A percentile compares a stretch with the other conserved stretches of the same genome.
These are phyloP conservation scores for Irpex lacteus DNA, from an alignment of 1,284 basidiomycete species.

Conservation along the genomic window DNA sequence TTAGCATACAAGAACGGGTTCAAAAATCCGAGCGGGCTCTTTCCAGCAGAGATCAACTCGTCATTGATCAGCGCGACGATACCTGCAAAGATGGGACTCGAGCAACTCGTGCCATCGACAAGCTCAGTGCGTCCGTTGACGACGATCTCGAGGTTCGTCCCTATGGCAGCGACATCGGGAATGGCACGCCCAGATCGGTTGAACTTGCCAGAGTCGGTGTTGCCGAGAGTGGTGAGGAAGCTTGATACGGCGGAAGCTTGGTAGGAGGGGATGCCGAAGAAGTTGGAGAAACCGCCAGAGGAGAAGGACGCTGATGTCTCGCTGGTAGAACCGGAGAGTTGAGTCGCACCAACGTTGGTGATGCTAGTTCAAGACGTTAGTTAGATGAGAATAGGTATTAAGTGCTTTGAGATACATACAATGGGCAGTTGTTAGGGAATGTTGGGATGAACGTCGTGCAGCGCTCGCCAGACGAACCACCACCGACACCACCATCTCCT, in stretches of 20 bases:
- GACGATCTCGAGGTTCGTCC: slow-evolving; percentile 16
- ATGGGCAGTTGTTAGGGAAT: slow-evolving; percentile 62
- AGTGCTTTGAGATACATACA: slow-evolving; percentile 37
- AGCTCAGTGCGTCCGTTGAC: slow-evolving; percentile 31
- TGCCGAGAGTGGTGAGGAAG: slow-evolving; percentile 29
- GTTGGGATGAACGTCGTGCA: slow-evolving; percentile 56
- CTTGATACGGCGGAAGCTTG: slow-evolving; percentile 34
- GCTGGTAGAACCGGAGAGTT: slow-evolving; percentile 36
- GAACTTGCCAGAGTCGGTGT: slow-evolving; percentile 25
- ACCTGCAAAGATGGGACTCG: slow-evolving; percentile 37
- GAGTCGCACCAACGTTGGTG: slow-evolving; percentile 58
- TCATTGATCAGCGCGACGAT: slow-evolving; percentile 59
- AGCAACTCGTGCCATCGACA: slow-evolving; percentile 39
- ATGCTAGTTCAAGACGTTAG: background rate
- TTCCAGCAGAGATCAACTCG: slow-evolving; percentile 38
- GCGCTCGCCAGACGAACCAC: slow-evolving; percentile 50
- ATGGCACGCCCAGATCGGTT: slow-evolving; percentile 29
- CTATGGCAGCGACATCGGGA: slow-evolving; percentile 31
- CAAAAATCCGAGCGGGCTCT: slow-evolving; percentile 51
- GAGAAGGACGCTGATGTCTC: slow-evolving; percentile 39
- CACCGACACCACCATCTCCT: slow-evolving; percentile 58
- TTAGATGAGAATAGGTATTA: background rate
- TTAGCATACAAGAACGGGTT: slow-evolving; percentile 53
- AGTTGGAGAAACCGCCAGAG: slow-evolving; percentile 44
- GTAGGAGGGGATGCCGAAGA: slow-evolving; percentile 41